These are phyloP conservation scores for Teratosphaeria gauchensis DNA, from an alignment of 2,329 filamentous ascomycete genomes.

Conservation along the genomic window DNA sequence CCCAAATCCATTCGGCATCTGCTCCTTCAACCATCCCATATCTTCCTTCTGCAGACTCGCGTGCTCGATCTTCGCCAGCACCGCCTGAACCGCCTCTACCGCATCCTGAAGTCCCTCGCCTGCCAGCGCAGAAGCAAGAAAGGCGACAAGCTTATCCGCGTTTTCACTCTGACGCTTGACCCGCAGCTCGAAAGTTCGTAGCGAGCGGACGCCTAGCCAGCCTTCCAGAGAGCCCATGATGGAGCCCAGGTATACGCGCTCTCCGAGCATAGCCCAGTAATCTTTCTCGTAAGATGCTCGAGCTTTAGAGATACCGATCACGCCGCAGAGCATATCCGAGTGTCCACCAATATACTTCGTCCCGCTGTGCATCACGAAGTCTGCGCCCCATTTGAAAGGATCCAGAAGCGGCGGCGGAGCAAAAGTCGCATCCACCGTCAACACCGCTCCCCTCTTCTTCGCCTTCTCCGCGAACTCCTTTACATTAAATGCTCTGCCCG, in stretches of 20 bases:
- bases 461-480: slow-evolving; percentile 62
- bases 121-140: slow-evolving; percentile 42
- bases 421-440: slow-evolving; percentile 87
- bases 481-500: slow-evolving; percentile 70
- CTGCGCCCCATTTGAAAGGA: slow-evolving; percentile 71
- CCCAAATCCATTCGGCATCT: slow-evolving; percentile 88
- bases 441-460: slow-evolving; percentile 58
- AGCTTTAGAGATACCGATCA: slow-evolving; percentile 53
- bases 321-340: slow-evolving; percentile 83
- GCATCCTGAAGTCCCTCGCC: slow-evolving; percentile 35
- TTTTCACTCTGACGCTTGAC: slow-evolving; percentile 67
- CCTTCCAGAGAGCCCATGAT: slow-evolving; percentile 86
- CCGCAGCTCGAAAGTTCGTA: slow-evolving; percentile 77
- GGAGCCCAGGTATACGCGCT: slow-evolving; percentile 67
- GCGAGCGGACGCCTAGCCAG: slow-evolving; percentile 80
- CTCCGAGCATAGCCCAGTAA: slow-evolving; percentile 48
- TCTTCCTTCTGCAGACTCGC: slow-evolving; percentile 68
- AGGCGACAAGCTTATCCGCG: slow-evolving; percentile 59
- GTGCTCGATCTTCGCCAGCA: slow-evolving; percentile 59
- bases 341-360: slow-evolving; percentile 97
- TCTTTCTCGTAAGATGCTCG: slow-evolving; percentile 36
- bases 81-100: slow-evolving; percentile 37
- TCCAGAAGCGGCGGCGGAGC: slow-evolving; percentile 82
- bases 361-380: slow-evolving; percentile 82
- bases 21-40: slow-evolving; percentile 60